Percentiles rank a stretch among this genome's conserved stretches.
Conservation (phyloP, 805 yeast species). For the Ogataea ganodermae region DNA sequence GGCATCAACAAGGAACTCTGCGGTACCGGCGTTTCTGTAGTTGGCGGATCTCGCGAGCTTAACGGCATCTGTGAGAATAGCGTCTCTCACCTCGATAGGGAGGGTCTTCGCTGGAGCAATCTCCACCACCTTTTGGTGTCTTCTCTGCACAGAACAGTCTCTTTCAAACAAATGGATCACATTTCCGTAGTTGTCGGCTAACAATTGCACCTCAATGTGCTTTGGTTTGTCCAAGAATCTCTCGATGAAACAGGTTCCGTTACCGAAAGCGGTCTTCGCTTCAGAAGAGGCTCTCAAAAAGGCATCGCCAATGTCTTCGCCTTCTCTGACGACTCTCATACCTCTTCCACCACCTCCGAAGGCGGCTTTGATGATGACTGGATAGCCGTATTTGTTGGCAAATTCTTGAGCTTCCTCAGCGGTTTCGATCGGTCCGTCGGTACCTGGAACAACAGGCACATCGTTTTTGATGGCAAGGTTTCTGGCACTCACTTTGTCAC, state of each 20-base stretch:
- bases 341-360: slow-evolving; percentile 99
- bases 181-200: slow-evolving; percentile 93
- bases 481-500: slow-evolving; percentile 96
- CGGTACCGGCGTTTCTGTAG: slow-evolving; percentile 97
- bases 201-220: slow-evolving; percentile 95
- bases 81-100: slow-evolving; percentile 81
- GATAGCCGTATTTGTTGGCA: slow-evolving; percentile 84
- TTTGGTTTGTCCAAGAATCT: slow-evolving; percentile 93
- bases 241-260: slow-evolving; percentile 97
- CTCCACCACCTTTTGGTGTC: slow-evolving; percentile 98
- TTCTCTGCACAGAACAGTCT: slow-evolving; percentile 99
- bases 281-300: slow-evolving; percentile 92
- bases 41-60: slow-evolving; percentile 84
- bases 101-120: slow-evolving; percentile 96
- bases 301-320: slow-evolving; percentile 90
- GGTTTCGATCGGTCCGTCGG: slow-evolving; percentile 91
- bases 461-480: slow-evolving; percentile 74
- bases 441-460: slow-evolving; percentile 97
- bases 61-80: slow-evolving; percentile 93
- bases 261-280: slow-evolving; percentile 94
- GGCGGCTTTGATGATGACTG: slow-evolving; percentile 97
- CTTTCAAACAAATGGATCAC: slow-evolving; percentile 95
- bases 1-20: slow-evolving; percentile 91
- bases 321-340: slow-evolving; percentile 98
- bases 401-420: slow-evolving; percentile 78